phyloP scores from a whole-genome alignment of 768 basidiomycete genomes.

The Suillus subaureus region DNA sequence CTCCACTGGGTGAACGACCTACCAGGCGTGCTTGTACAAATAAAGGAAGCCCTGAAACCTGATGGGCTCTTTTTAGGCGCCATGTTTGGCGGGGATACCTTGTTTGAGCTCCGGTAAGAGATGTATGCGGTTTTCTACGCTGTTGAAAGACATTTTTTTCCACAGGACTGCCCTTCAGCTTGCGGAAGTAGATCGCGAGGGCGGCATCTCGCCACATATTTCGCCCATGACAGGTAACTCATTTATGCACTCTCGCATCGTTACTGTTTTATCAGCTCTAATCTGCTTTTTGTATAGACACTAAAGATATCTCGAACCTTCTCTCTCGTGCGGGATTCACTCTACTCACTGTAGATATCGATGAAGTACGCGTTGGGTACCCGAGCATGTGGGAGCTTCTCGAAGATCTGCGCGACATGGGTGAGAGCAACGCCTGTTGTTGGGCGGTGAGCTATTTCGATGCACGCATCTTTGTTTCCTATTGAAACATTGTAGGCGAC shows the following conservation, averaged over 20 bases:
- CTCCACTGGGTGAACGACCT: constrained; percentile 99
- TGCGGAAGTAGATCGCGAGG: constrained; percentile 91
- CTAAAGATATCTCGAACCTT: constrained; percentile 90
- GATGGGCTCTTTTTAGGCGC: constrained; percentile 96
- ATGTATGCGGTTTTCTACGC: background rate
- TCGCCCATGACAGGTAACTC: constrained; percentile 93
- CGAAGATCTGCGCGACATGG: constrained; percentile 95
- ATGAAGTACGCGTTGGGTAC: constrained; percentile 89
- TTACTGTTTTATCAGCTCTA: constrained; percentile 6
- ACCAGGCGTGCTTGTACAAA: constrained; percentile 86
- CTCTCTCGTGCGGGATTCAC: constrained; percentile 92
- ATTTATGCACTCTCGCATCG: background rate
- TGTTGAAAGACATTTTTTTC: background rate
- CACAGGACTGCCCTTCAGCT: constrained; percentile 87
- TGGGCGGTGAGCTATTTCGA: constrained; percentile 56
- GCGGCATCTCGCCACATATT: constrained; percentile 94
- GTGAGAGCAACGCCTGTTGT: constrained; percentile 92
- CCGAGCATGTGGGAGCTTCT: constrained; percentile 97
- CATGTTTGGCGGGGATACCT: constrained; percentile 92
- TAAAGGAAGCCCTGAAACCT: constrained; percentile 78
- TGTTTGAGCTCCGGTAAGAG: constrained; percentile 85
- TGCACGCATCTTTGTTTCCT: background rate
- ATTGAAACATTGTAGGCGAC: constrained; percentile 46
- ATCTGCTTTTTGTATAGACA: constrained; percentile 53
- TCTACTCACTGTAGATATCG: constrained; percentile 91